A percentile compares a stretch with the other conserved stretches of the same genome.
Evolutionary conservation across 1,284 basidiomycete species (phyloP).

Genomic region (Fistulina hepatica): DNA sequence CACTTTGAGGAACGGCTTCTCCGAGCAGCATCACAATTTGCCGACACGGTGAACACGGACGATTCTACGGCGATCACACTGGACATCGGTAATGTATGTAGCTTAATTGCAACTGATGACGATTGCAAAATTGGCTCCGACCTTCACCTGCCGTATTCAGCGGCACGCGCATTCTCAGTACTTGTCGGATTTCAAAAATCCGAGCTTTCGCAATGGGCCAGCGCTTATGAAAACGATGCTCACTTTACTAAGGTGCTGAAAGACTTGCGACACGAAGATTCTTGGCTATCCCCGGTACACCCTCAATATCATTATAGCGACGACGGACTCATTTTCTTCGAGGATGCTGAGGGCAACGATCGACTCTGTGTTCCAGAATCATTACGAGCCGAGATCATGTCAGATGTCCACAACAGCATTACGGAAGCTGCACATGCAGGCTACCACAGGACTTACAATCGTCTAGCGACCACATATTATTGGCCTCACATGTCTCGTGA

Average conservation of each 20-base stretch:
- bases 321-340: slow-evolving; percentile 7
- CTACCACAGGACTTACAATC: slow-evolving; percentile 2
- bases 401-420: slow-evolving; percentile 6
- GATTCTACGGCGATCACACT: background rate
- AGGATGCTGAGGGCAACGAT: slow-evolving; percentile 9
- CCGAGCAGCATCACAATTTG: slow-evolving; percentile 11
- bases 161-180: background rate
- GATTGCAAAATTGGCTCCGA: no score
- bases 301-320: slow-evolving; percentile 13
- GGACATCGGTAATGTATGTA: no score
- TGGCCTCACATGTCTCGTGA: slow-evolving; percentile 26
- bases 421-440: slow-evolving; percentile 8
- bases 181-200: slow-evolving; percentile 1
- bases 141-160: background rate
- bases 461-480: slow-evolving; percentile 12
- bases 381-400: slow-evolving; percentile 1
- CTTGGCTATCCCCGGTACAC: slow-evolving; percentile 4
- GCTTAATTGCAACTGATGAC: no score
- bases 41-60: background rate
- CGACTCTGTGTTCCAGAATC: slow-evolving; percentile 9
- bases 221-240: slow-evolving; percentile 3
- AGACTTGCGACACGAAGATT: background rate
- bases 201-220: slow-evolving; percentile 2
- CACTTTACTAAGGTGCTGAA: slow-evolving; percentile 7
- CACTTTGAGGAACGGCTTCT: slow-evolving; percentile 11